Evolutionary conservation across 2,329 filamentous ascomycete genomes (phyloP), one percentile per base, ranked within the genome.

Genomic region (Aureobasidium musti): DNA sequence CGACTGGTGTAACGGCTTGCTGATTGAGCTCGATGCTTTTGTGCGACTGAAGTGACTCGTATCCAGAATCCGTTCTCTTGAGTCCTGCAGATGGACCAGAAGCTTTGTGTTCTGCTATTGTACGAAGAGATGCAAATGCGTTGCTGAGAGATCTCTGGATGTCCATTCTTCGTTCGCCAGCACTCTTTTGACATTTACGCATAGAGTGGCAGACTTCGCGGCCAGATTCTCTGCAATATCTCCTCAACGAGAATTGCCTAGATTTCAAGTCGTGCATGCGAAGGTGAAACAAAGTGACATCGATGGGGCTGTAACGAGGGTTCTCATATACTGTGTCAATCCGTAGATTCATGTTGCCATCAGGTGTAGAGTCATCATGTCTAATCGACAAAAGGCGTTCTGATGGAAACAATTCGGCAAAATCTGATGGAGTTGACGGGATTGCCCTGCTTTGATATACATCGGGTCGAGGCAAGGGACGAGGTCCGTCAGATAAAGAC

Each of bases 321-420:
- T 81, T 79, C 30, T 81, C 79, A 53, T 91, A 85, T 69, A 90
- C 82, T 6, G 91, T 94, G 75, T 97, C 93, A 67, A 98, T 84
- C 37, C 93, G 89, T 67, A 99, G 83, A 76, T 98, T 98, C 92
- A 97, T 96, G 82, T 97, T 97, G 41, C 94, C 94, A 76, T 99
- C 94, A 4, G 89, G 79, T 0, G 92, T 95, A 57, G 91, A 87
- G 78, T 97, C 92, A 75, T 98, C 95, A 75, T 98, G 94, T 33
- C 90, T 87, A 74, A 99, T 92, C 41, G 87, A 86, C 63, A 98
- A 81, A 66, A 91, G 86, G 75, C 92, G 87, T 71, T 89, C 85
- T 10, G 93, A 96, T 13, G 95, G 94, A 77, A 97, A 99, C 63
- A 96, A 85, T 64, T 88, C 84, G 30, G 88, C 89, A 76, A 98